A percentile compares a stretch with the other conserved stretches of the same genome.
phyloP scores from a whole-genome alignment of 768 basidiomycete genomes.

The Mycena vitilis region DNA sequence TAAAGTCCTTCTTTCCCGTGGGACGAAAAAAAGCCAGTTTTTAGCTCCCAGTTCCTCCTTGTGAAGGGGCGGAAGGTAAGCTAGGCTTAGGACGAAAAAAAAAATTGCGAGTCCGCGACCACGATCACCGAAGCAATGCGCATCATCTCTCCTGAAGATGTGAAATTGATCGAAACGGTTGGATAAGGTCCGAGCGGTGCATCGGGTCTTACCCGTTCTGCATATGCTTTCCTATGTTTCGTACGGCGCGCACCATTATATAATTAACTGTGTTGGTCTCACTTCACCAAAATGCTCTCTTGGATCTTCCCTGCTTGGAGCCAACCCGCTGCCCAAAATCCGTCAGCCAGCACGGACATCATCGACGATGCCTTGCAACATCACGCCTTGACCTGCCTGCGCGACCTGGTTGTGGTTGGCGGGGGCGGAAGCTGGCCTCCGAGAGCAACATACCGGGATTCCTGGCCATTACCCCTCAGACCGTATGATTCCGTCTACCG shows the following conservation, averaged over 20 bases:
- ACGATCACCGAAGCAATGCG: too few species aligned
- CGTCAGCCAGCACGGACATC: conserved; percentile 25
- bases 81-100: too few species aligned
- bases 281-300: conserved; percentile 29
- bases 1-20: too few species aligned
- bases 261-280: not conserved
- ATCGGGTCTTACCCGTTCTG: conserved; percentile 29
- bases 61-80: too few species aligned
- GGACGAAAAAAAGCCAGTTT: too few species aligned
- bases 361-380: conserved; percentile 28
- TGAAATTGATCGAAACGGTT: conserved; percentile 24
- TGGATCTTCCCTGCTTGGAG: conserved; percentile 34
- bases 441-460: conserved; percentile 34
- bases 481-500: conserved; percentile 32
- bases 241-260: too few species aligned
- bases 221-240: not conserved
- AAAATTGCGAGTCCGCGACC: too few species aligned
- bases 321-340: conserved; percentile 8
- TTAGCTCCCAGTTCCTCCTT: too few species aligned
- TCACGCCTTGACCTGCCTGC: conserved; percentile 20
- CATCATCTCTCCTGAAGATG: not conserved
- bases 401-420: conserved; percentile 27
- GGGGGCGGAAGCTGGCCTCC: conserved; percentile 40
- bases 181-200: conserved; percentile 25
- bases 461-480: conserved; percentile 34